These are phyloP conservation scores for Boletus rubescentipes DNA, from an alignment of 768 basidiomycete species.

Conservation along the genomic window DNA sequence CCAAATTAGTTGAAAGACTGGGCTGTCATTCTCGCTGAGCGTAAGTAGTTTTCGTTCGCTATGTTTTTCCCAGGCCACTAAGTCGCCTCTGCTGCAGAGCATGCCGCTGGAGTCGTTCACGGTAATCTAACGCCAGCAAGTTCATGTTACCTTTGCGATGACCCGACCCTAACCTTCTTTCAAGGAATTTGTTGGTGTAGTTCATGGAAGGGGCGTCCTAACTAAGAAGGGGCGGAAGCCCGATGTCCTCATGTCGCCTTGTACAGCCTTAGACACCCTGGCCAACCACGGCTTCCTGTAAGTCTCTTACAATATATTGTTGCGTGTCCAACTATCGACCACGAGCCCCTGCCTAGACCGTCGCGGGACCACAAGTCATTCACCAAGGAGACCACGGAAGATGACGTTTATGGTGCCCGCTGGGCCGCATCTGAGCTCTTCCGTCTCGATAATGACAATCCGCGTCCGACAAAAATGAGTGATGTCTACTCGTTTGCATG, in stretches of 20 bases:
- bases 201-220: slow-evolving; percentile 2
- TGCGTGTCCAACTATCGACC: too few relatives aligned
- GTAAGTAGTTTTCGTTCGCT: neutral
- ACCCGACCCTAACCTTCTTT: neutral
- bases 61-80: neutral
- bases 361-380: too few relatives aligned
- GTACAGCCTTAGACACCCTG: too few relatives aligned
- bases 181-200: slow-evolving; percentile 4
- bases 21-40: neutral
- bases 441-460: neutral
- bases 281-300: too few relatives aligned
- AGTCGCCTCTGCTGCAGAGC: neutral
- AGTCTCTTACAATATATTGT: too few relatives aligned
- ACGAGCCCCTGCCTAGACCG: too few relatives aligned
- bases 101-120: neutral
- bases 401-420: slow-evolving; percentile 3
- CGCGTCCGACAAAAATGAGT: slow-evolving; percentile 9
- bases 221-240: too few relatives aligned
- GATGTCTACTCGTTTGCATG: slow-evolving; percentile 17
- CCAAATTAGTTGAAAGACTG: slow-evolving; percentile 4
- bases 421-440: slow-evolving; percentile 16
- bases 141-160: neutral
- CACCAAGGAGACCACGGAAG: too few relatives aligned
- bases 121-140: slow-evolving; percentile 12
- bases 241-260: too few relatives aligned